Conservation (phyloP, 352 stramenopile genomes). For the Globisporangium mamillatum region DNA sequence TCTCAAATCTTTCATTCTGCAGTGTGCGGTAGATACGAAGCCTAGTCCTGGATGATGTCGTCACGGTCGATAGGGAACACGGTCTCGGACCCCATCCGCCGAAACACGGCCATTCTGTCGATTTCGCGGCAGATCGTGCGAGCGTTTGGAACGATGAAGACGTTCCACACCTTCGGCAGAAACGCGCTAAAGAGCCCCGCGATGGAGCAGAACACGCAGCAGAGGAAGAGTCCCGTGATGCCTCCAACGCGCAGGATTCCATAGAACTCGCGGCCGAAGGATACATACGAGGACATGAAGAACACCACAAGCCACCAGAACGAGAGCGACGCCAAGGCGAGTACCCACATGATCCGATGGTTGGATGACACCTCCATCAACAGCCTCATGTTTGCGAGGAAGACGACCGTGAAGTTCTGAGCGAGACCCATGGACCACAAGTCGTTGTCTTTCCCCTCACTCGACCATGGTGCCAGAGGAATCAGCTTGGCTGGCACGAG, state of each 20-base stretch:
- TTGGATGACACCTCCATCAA: slow-evolving; percentile 45
- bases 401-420: slow-evolving; percentile 62
- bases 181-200: slow-evolving; percentile 32
- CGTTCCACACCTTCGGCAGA: slow-evolving; percentile 26
- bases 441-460: slow-evolving; percentile 56
- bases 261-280: slow-evolving; percentile 65
- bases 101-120: slow-evolving; percentile 29
- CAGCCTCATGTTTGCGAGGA: slow-evolving; percentile 51
- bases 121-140: slow-evolving; percentile 51
- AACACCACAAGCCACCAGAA: slow-evolving; percentile 50
- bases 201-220: slow-evolving; percentile 32
- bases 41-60: background rate
- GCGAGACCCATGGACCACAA: slow-evolving; percentile 61
- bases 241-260: slow-evolving; percentile 42
- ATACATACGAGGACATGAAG: slow-evolving; percentile 44
- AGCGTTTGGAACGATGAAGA: slow-evolving; percentile 37
- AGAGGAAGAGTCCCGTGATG: slow-evolving; percentile 37
- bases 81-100: slow-evolving; percentile 28
- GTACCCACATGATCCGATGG: slow-evolving; percentile 23
- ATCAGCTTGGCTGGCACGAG: slow-evolving; percentile 41
- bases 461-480: slow-evolving; percentile 41
- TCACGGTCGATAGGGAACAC: slow-evolving; percentile 42
- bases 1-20: slow-evolving; percentile 1
- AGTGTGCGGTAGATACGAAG: background rate
- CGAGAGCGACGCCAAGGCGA: slow-evolving; percentile 36